Evolutionary conservation across 2,329 filamentous ascomycete species (phyloP).

Genomic region (Trichoderma polysporum): DNA sequence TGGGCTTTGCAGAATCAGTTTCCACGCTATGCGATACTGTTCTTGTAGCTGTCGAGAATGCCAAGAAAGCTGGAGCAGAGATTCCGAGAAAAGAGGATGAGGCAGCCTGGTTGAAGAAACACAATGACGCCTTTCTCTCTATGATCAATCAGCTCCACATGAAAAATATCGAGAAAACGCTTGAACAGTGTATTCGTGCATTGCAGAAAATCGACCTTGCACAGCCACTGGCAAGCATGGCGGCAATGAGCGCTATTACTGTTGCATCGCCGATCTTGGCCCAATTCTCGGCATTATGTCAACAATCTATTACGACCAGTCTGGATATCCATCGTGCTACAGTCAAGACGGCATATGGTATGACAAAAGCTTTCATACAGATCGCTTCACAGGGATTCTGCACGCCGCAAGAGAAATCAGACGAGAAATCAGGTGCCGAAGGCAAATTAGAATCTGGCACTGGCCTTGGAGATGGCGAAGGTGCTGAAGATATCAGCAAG

Average conservation of each 20-base stretch:
- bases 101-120: slow-evolving; percentile 37
- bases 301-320: slow-evolving; percentile 58
- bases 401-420: slow-evolving; percentile 76
- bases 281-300: slow-evolving; percentile 66
- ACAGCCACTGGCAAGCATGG: slow-evolving; percentile 29
- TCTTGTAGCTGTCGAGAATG: slow-evolving; percentile 75
- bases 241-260: slow-evolving; percentile 34
- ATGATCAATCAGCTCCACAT: slow-evolving; percentile 61
- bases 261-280: slow-evolving; percentile 64
- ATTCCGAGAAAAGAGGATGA: slow-evolving; percentile 38
- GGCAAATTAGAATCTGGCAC: slow-evolving; percentile 89
- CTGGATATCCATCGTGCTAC: slow-evolving; percentile 66
- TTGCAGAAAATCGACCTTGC: slow-evolving; percentile 36
- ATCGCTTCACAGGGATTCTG: slow-evolving; percentile 88
- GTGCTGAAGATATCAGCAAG: slow-evolving; percentile 96
- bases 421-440: slow-evolving; percentile 65
- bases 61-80: slow-evolving; percentile 55
- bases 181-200: slow-evolving; percentile 40
- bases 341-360: slow-evolving; percentile 70
- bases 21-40: slow-evolving; percentile 70
- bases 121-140: slow-evolving; percentile 51
- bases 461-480: slow-evolving; percentile 91
- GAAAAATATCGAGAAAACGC: slow-evolving; percentile 49
- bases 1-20: slow-evolving; percentile 56
- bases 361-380: slow-evolving; percentile 75